phyloP scores from a whole-genome alignment of 2,329 filamentous ascomycete genomes.

The Sporothrix sp. region DNA sequence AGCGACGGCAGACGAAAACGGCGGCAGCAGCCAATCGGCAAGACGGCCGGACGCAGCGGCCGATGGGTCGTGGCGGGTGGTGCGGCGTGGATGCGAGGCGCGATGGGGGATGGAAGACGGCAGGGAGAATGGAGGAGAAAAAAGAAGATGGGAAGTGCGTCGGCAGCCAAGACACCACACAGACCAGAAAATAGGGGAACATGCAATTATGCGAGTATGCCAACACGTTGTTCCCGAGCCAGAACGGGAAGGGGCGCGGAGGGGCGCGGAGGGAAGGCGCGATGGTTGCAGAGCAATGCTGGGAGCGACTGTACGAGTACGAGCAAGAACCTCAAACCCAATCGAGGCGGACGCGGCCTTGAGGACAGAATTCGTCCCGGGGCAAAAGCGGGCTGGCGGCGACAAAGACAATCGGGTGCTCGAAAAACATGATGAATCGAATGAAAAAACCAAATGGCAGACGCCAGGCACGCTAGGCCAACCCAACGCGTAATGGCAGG shows the following conservation, averaged over 20 bases:
- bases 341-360: not conserved
- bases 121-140: not conserved
- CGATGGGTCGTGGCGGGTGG: not conserved
- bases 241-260: not conserved
- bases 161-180: not conserved
- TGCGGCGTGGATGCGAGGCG: not conserved
- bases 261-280: not conserved
- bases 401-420: not conserved
- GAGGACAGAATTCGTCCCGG: slow-evolving; percentile 5
- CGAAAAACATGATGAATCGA: too few species aligned
- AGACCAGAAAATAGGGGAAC: slow-evolving; percentile 1
- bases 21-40: not conserved
- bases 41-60: not conserved
- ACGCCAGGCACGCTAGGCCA: not conserved
- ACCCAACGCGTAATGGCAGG: slow-evolving; percentile 3
- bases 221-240: too few species aligned
- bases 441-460: not conserved
- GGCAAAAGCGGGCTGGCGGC: not conserved
- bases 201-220: slow-evolving; percentile 5
- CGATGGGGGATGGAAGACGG: not conserved
- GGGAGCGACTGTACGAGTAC: not conserved
- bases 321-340: not conserved
- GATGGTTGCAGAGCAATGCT: not conserved
- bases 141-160: not conserved
- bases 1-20: too few species aligned